Evolutionary conservation across 495 filamentous ascomycete species (phyloP), one percentile per base, ranked within the genome.

Genomic region (Margaritispora aquatica): DNA sequence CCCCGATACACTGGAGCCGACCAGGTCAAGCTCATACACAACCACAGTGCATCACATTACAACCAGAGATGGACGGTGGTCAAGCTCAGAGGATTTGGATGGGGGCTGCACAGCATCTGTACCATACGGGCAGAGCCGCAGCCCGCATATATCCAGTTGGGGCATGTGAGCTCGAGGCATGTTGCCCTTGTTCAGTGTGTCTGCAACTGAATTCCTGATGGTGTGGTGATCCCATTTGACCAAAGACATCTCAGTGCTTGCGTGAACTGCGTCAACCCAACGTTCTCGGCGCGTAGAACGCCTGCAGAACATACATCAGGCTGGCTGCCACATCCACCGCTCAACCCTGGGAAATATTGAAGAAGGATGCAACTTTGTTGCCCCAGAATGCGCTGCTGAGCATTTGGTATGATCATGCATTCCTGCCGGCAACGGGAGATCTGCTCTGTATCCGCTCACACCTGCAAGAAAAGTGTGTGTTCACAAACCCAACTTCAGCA

Each of bases 41-140:
- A 44, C 38, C 19, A 44, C 38, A 17, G 19, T 15, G 17, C 38
- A 44, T 8, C 7, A n/a, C 7, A 8, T 3, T 15, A 17, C 7
- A 17, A 44, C 38, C 2, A 44, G 3, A 44, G 38, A 44, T 44
- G 20, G 20, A 27, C 20, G 48, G 21, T 10, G 48, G 48, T 51
- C 48, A 23, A 51, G 48, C 9, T 51, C 48, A n/a, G n/a, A n/a
- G n/a, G n/a, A n/a, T 51, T 10, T 5, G 19, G 38, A 44, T 44
- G 38, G 38, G 29, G 5, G 29, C 38, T 44, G 38, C 38, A 44
- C 38, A 44, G 38, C 38, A 44, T 44, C 27, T 36, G 20, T n/a
- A n/a, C n/a, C n/a, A n/a, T n/a, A 29, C 58, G 58, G 58, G 58
- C 58, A 60, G 58, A 60, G 51, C 58, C 58, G 58, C 58, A 55